Conservation (phyloP, 208 protist species). For the Phytomonas serpens region DNA sequence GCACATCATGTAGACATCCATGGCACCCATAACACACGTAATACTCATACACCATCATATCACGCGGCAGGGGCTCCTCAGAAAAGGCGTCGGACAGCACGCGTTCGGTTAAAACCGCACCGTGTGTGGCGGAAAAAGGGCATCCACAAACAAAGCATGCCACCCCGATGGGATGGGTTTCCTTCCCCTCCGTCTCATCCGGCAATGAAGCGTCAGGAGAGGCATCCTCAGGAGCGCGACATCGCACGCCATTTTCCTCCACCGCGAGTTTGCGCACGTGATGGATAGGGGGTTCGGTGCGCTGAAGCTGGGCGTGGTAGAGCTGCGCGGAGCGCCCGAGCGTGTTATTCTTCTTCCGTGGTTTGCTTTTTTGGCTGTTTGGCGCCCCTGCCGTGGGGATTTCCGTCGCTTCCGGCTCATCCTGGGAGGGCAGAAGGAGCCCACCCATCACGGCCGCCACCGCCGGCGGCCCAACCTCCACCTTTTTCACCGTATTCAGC, state of each 20-base stretch:
- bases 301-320: conserved; percentile 17
- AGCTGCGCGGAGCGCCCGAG: conserved; percentile 21
- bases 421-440: neutral
- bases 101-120: neutral
- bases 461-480: conserved; percentile 21
- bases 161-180: conserved; percentile 1
- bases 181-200: neutral
- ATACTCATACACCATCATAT: neutral
- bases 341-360: conserved; percentile 7
- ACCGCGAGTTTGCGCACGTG: neutral
- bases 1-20: neutral
- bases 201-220: neutral
- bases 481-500: conserved; percentile 50
- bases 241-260: neutral
- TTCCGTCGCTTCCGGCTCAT: neutral
- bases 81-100: neutral
- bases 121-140: conserved; percentile 4
- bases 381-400: neutral
- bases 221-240: neutral
- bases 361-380: neutral
- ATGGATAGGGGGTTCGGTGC: neutral
- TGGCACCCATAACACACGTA: neutral
- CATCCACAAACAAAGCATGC: conserved; percentile 24
- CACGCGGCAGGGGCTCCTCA: neutral
- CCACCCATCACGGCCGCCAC: conserved; percentile 18